These are phyloP conservation scores for Coemansia reversa DNA, from an alignment of 192 early-diverging fungal genomes.

Conservation along the genomic window DNA sequence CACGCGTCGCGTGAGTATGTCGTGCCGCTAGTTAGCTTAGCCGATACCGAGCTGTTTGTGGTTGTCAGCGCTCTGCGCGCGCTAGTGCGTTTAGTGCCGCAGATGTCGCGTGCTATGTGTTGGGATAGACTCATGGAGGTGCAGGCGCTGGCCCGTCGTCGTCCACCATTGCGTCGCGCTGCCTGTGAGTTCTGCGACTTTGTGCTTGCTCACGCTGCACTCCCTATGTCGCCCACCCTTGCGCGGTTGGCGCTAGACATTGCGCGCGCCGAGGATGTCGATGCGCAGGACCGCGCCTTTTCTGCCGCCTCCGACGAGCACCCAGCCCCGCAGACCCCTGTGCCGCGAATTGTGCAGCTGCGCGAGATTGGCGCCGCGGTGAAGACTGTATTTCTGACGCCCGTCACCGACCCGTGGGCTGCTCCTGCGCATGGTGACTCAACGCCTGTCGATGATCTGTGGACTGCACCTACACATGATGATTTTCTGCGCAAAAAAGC, in stretches of 20 bases:
- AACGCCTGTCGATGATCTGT: neutral
- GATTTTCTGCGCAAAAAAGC: constrained; percentile 56
- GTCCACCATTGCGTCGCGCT: constrained; percentile 22
- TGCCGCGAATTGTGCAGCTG: constrained; percentile 22
- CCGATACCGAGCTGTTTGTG: constrained; percentile 90
- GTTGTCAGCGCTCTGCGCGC: constrained; percentile 85
- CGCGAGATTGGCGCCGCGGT: constrained; percentile 43
- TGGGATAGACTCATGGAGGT: constrained; percentile 52
- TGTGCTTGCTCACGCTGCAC: constrained; percentile 19
- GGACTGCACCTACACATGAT: constrained; percentile 17
- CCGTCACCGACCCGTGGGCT: constrained; percentile 31
- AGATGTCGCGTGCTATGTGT: constrained; percentile 51
- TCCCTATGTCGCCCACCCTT: constrained; percentile 26
- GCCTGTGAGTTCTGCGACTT: constrained; percentile 36
- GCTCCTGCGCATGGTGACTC: neutral
- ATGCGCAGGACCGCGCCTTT: neutral
- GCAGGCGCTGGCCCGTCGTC: constrained; percentile 6
- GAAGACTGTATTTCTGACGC: constrained; percentile 45
- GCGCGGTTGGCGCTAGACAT: constrained; percentile 38
- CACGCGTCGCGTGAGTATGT: constrained; percentile 90
- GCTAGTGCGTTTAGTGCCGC: constrained; percentile 65
- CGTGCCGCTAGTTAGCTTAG: constrained; percentile 87
- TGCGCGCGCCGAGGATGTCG: neutral
- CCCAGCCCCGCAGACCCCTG: neutral
- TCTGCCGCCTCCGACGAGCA: neutral